A percentile compares a stretch with the other conserved stretches of the same genome.
Evolutionary conservation across 2,329 filamentous ascomycete species (phyloP).

Genomic region (Aureobasidium namibiae): DNA sequence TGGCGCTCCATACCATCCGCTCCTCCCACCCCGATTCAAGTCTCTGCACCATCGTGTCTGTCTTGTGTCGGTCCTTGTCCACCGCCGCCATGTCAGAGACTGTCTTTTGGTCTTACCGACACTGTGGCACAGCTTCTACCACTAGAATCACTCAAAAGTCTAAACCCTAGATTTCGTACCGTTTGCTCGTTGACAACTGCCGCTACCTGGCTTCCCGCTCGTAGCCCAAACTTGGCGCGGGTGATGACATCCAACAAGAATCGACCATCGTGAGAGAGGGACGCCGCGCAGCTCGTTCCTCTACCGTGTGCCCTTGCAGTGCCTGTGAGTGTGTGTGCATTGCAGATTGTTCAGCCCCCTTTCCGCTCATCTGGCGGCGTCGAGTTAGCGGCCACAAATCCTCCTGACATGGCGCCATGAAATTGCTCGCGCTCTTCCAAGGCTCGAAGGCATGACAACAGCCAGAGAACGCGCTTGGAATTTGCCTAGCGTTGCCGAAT

Average conservation of each 20-base stretch:
- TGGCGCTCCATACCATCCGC: background rate
- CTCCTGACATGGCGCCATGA: background rate
- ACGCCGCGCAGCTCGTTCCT: background rate
- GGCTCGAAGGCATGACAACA: background rate
- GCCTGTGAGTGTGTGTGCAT: background rate
- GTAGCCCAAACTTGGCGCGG: slow-evolving; percentile 2
- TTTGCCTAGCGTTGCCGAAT: slow-evolving; percentile 4
- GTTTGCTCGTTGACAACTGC: slow-evolving; percentile 10
- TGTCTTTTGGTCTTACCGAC: slow-evolving; percentile 6
- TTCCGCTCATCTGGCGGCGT: background rate
- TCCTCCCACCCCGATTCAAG: background rate
- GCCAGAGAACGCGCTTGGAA: background rate
- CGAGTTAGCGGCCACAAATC: background rate
- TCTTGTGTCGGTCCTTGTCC: background rate
- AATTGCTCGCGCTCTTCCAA: background rate
- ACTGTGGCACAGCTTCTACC: slow-evolving; percentile 13
- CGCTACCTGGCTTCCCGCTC: background rate
- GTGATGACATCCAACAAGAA: slow-evolving; percentile 4
- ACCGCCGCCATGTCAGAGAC: background rate
- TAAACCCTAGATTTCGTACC: slow-evolving; percentile 13
- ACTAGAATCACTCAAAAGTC: slow-evolving; percentile 13
- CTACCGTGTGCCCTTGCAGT: background rate
- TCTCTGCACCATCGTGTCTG: background rate
- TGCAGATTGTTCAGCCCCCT: background rate
- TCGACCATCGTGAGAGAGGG: background rate